Conservation (phyloP, 768 basidiomycete genomes). For the Cytidiella melzeri region DNA sequence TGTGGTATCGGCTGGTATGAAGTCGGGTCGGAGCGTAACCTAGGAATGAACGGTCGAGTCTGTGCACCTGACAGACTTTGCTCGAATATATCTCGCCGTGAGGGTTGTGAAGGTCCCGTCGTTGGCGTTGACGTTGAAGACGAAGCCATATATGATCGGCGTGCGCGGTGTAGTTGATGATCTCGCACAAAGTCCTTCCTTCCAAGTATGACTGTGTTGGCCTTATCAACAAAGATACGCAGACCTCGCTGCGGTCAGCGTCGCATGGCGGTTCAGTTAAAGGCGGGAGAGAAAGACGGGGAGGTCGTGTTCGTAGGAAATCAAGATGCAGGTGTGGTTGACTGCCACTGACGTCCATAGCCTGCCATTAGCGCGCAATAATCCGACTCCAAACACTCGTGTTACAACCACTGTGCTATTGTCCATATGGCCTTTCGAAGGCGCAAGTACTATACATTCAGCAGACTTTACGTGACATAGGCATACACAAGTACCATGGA, state of each 20-base stretch:
- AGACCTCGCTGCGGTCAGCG: background rate
- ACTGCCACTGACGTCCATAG: background rate
- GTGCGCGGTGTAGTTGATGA: too few species aligned
- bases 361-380: background rate
- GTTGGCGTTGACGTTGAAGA: background rate
- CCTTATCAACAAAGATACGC: background rate
- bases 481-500: too few species aligned
- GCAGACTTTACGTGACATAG: background rate
- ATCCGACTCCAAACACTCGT: background rate
- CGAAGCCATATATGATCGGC: conserved; percentile 1
- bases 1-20: conserved; percentile 35
- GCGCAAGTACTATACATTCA: background rate
- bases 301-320: background rate
- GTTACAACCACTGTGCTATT: background rate
- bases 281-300: background rate
- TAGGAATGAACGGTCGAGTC: conserved; percentile 53
- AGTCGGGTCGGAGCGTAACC: conserved; percentile 48
- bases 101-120: conserved; percentile 18
- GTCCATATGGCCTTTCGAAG: background rate
- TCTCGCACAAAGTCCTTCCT: too few species aligned
- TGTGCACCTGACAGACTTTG: conserved; percentile 45
- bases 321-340: background rate
- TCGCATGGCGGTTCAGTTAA: background rate
- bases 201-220: too few species aligned
- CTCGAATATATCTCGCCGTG: conserved; percentile 48